phyloP scores from a whole-genome alignment of 2,329 filamentous ascomycete species.

The Claviceps monticola region DNA sequence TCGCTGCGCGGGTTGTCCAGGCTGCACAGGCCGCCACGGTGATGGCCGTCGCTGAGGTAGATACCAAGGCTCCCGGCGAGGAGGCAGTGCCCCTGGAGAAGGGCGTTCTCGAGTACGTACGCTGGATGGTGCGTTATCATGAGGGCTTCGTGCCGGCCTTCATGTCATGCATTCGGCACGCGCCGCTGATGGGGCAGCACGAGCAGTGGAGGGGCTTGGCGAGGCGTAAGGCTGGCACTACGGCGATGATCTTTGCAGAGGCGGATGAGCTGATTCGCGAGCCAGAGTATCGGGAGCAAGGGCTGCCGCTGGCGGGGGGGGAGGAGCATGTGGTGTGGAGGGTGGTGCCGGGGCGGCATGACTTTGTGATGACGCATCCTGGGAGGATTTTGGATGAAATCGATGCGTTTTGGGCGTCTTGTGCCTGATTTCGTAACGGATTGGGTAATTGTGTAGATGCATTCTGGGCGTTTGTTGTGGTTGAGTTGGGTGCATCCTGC shows the following conservation, averaged over 20 bases:
- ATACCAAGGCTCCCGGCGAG: slow-evolving; percentile 9
- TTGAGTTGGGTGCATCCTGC: too few relatives aligned
- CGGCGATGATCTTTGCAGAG: slow-evolving; percentile 37
- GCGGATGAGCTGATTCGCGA: slow-evolving; percentile 38
- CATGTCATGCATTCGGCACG: slow-evolving; percentile 41
- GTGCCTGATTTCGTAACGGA: background rate
- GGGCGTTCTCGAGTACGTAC: slow-evolving; percentile 35
- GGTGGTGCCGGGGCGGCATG: slow-evolving; percentile 40
- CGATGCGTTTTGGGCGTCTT: slow-evolving; percentile 32
- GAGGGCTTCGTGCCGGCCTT: slow-evolving; percentile 45
- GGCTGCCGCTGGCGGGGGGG: slow-evolving; percentile 37
- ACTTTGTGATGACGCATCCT: slow-evolving; percentile 47
- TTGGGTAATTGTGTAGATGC: too few relatives aligned
- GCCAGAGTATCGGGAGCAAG: slow-evolving; percentile 35
- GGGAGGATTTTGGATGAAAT: slow-evolving; percentile 30
- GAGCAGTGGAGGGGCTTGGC: slow-evolving; percentile 35
- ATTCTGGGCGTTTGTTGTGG: too few relatives aligned
- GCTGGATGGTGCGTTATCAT: slow-evolving; percentile 45
- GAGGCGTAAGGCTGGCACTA: slow-evolving; percentile 26
- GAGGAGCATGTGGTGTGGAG: slow-evolving; percentile 34
- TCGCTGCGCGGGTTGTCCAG: slow-evolving; percentile 25
- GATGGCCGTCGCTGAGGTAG: slow-evolving; percentile 25
- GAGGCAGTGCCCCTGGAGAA: slow-evolving; percentile 26
- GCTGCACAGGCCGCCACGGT: slow-evolving; percentile 7
- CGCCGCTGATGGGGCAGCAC: slow-evolving; percentile 39